A percentile compares a stretch with the other conserved stretches of the same genome.
Evolutionary conservation across 352 stramenopile species (phyloP).

Genomic region (Phytophthora ohioensis): DNA sequence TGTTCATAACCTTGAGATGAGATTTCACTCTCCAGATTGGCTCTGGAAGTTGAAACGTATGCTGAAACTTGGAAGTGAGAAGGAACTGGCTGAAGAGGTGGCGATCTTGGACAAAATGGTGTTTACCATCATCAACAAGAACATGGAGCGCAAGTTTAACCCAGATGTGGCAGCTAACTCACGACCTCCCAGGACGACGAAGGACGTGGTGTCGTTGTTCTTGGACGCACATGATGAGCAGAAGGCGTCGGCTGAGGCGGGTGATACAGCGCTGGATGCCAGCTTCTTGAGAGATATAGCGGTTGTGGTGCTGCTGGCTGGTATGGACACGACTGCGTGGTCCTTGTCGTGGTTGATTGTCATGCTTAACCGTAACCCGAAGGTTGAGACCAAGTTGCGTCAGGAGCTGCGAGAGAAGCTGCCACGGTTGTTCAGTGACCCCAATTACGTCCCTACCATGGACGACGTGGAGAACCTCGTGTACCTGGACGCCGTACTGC

Average conservation of each 20-base stretch:
- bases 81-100: constrained; percentile 39
- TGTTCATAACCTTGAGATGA: constrained; percentile 42
- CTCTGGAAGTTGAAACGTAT: constrained; percentile 68
- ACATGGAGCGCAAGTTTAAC: constrained; percentile 48
- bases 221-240: constrained; percentile 44
- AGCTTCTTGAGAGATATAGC: constrained; percentile 77
- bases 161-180: constrained; percentile 17
- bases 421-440: constrained; percentile 38
- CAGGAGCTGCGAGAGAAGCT: constrained; percentile 59
- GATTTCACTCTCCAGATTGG: constrained; percentile 58
- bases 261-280: constrained; percentile 34
- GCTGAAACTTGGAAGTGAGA: constrained; percentile 55
- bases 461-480: constrained; percentile 62
- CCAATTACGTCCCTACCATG: constrained; percentile 44
- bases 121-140: constrained; percentile 56
- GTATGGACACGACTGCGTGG: constrained; percentile 78
- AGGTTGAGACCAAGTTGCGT: constrained; percentile 53
- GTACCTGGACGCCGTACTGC: constrained; percentile 69
- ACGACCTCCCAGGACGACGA: constrained; percentile 20
- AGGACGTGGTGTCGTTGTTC: constrained; percentile 62
- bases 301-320: constrained; percentile 74
- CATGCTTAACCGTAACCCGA: constrained; percentile 67
- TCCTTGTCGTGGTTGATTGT: constrained; percentile 81
- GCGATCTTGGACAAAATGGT: constrained; percentile 51
- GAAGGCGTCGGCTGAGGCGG: constrained; percentile 17